Conservation (phyloP, 352 stramenopile species). For the Phytophthora fragariae region DNA sequence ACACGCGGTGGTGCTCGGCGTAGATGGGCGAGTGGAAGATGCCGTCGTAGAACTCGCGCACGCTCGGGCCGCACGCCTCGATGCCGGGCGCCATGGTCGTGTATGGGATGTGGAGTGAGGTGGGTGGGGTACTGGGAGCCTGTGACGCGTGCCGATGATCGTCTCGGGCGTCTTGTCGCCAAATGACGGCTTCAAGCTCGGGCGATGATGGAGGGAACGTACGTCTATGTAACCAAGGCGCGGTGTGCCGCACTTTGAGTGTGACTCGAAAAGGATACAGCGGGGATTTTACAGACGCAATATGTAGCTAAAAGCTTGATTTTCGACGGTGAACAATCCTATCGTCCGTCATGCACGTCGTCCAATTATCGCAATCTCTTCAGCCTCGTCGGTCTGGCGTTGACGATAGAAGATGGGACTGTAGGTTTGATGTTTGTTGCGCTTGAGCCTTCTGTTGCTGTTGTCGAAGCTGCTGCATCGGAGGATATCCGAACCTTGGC, state of each 20-base stretch:
- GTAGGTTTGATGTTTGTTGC: conserved; percentile 17
- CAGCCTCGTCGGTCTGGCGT: conserved; percentile 38
- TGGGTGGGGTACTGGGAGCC: not conserved
- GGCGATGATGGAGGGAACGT: conserved; percentile 1
- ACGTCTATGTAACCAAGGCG: conserved; percentile 15
- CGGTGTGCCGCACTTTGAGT: not conserved
- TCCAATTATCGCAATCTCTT: conserved; percentile 41
- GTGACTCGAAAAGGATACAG: too few species aligned
- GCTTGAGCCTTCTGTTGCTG: conserved; percentile 2
- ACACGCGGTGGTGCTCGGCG: conserved; percentile 66
- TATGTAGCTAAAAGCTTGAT: too few species aligned
- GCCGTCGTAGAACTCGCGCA: conserved; percentile 80
- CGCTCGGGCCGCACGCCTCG: conserved; percentile 36
- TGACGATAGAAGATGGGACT: conserved; percentile 26
- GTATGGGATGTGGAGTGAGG: not conserved
- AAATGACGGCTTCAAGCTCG: conserved; percentile 33
- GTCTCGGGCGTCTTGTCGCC: conserved; percentile 15
- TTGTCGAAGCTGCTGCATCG: conserved; percentile 7
- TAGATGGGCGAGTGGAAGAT: conserved; percentile 79
- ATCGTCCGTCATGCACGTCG: not conserved
- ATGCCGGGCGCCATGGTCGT: conserved; percentile 24
- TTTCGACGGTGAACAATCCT: not conserved
- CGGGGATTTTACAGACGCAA: too few species aligned
- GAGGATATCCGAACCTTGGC: conserved; percentile 8
- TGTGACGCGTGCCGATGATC: not conserved